A percentile compares a stretch with the other conserved stretches of the same genome.
phyloP scores from a whole-genome alignment of 2,329 filamentous ascomycete species.

The Byssothecium circinans region DNA sequence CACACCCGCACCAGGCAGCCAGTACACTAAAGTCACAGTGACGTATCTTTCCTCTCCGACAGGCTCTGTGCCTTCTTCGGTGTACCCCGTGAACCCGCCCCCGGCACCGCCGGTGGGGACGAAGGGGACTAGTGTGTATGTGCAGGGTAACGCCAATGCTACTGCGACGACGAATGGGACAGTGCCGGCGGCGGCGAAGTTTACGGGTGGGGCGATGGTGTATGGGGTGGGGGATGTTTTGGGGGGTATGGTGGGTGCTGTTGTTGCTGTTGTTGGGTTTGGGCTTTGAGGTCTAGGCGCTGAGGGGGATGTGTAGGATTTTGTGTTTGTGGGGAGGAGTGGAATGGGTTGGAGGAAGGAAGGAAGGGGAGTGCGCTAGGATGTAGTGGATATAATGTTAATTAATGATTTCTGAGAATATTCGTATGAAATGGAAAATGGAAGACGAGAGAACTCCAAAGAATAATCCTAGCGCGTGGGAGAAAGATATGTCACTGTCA shows the following conservation, averaged over 20 bases:
- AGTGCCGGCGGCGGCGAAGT: not conserved
- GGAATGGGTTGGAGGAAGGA: no score
- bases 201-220: not conserved
- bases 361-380: no score
- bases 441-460: no score
- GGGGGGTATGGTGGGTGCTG: conserved; percentile 10
- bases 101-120: not conserved
- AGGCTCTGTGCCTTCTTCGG: not conserved
- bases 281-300: conserved; percentile 9
- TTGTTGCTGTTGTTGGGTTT: conserved; percentile 36
- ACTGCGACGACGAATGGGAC: not conserved
- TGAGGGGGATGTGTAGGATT: no score
- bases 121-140: not conserved
- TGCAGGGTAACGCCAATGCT: not conserved
- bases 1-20: not conserved
- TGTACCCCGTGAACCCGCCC: not conserved
- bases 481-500: no score
- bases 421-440: no score
- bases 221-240: not conserved
- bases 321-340: no score
- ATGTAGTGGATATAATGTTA: no score
- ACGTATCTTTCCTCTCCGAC: not conserved
- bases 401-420: no score
- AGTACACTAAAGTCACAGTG: not conserved
- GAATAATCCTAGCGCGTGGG: no score